Evolutionary conservation across 164 flowering plant genomes (phyloP).

Genomic region (Warburgia ugandensis): DNA sequence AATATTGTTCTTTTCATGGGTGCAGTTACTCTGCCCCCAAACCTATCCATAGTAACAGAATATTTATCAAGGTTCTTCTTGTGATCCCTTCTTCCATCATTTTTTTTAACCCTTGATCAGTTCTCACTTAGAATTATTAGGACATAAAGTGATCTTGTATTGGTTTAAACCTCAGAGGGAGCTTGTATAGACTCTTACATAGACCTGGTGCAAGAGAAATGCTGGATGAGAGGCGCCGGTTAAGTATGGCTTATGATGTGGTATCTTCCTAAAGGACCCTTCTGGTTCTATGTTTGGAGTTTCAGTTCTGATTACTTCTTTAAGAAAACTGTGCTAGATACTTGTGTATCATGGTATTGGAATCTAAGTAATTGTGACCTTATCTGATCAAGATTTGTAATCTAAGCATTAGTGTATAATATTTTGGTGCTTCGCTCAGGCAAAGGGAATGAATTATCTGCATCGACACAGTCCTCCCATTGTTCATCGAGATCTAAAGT

Average conservation of each 20-base stretch:
- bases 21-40: conserved; percentile 92
- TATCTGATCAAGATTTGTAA: no score
- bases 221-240: conserved; percentile 83
- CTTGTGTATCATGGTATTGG: no score
- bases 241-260: conserved; percentile 96
- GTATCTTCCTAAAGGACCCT: no score
- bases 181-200: conserved; percentile 83
- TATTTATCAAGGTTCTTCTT: conserved; percentile 81
- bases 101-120: not conserved
- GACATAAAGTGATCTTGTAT: no score
- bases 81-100: no score
- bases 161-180: conserved; percentile 76
- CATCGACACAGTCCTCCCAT: conserved; percentile 92
- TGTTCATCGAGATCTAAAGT: conserved; percentile 95
- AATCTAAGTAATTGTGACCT: no score
- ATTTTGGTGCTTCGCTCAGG: conserved; percentile 48
- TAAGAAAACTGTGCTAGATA: no score
- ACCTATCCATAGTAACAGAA: conserved; percentile 92
- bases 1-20: conserved; percentile 99
- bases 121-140: not conserved
- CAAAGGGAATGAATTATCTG: conserved; percentile 99
- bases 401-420: no score
- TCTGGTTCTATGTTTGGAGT: no score
- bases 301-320: no score
- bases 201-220: conserved; percentile 77